Evolutionary conservation across 305 asterid genomes (phyloP).

Genomic region (Fraxinus nigra): DNA sequence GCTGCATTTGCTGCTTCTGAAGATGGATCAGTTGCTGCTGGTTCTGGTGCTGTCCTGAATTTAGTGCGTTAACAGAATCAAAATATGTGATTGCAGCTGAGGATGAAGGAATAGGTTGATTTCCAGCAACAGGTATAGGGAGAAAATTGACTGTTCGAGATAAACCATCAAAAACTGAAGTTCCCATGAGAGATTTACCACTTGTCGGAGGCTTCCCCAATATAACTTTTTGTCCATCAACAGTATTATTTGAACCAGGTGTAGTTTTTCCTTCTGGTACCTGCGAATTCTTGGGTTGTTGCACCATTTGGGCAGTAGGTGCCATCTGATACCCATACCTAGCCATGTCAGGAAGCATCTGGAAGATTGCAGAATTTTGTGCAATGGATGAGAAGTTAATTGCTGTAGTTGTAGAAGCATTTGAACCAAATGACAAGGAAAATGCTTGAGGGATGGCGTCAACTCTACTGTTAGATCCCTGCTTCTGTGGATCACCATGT

Average conservation of each 20-base stretch:
- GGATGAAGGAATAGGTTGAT: slow-evolving; percentile 29
- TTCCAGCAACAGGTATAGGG: slow-evolving; percentile 22
- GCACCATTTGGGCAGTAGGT: slow-evolving; percentile 5
- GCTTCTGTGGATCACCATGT: slow-evolving; percentile 27
- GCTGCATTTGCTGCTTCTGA: slow-evolving; percentile 39
- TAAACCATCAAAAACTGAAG: slow-evolving; percentile 31
- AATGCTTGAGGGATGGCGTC: slow-evolving; percentile 35
- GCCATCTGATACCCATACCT: slow-evolving; percentile 31
- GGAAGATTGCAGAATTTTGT: slow-evolving; percentile 35
- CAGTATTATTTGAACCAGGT: neutral
- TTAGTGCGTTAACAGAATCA: slow-evolving; percentile 14
- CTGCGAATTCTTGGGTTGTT: slow-evolving; percentile 30
- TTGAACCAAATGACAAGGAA: slow-evolving; percentile 35
- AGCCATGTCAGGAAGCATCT: slow-evolving; percentile 41
- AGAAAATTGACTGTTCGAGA: slow-evolving; percentile 26
- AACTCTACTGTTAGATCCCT: slow-evolving; percentile 30
- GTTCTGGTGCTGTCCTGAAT: slow-evolving; percentile 27
- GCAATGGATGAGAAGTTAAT: slow-evolving; percentile 33
- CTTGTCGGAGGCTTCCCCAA: slow-evolving; percentile 18
- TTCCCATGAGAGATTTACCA: slow-evolving; percentile 24
- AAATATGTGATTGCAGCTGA: slow-evolving; percentile 8
- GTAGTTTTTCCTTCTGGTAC: slow-evolving; percentile 27
- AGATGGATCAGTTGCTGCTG: slow-evolving; percentile 33
- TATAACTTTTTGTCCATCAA: neutral
- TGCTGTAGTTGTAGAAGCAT: slow-evolving; percentile 29